These are phyloP conservation scores for Penicillium polonicum DNA, from an alignment of 2,329 filamentous ascomycete genomes.

Conservation along the genomic window DNA sequence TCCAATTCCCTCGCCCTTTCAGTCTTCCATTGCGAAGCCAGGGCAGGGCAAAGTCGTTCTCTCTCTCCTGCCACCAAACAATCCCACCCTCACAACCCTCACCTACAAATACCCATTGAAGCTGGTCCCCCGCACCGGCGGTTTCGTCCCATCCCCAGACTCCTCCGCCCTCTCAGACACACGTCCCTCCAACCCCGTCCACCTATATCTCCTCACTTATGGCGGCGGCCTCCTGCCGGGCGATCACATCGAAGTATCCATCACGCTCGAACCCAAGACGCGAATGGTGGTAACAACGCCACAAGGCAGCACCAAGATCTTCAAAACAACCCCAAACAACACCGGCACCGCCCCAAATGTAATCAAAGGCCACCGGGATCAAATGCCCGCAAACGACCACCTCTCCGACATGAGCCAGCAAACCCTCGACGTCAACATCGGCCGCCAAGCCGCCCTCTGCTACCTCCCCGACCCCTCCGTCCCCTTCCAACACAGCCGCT, in stretches of 20 bases:
- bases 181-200: constrained; percentile 56
- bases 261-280: constrained; percentile 64
- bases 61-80: constrained; percentile 67
- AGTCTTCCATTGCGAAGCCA: constrained; percentile 67
- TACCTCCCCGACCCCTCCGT: constrained; percentile 89
- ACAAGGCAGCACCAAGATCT: constrained; percentile 90
- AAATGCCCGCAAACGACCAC: constrained; percentile 41
- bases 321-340: constrained; percentile 63
- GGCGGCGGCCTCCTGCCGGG: constrained; percentile 89
- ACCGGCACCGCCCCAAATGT: constrained; percentile 20
- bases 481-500: constrained; percentile 80
- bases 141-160: constrained; percentile 55
- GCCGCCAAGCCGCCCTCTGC: constrained; percentile 52
- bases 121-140: constrained; percentile 75
- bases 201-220: constrained; percentile 90
- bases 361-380: constrained; percentile 28
- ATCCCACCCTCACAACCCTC: constrained; percentile 69
- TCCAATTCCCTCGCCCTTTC: constrained; percentile 66
- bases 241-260: constrained; percentile 72
- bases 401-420: constrained; percentile 48
- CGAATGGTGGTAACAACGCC: constrained; percentile 62
- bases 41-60: constrained; percentile 78
- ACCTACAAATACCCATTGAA: constrained; percentile 95
- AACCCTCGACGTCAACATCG: constrained; percentile 50
- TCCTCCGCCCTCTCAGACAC: constrained; percentile 22